Evolutionary conservation across 163 green algal genomes (phyloP), one percentile per base, ranked within the genome.

Genomic region (Trebouxia gelatinosa): DNA sequence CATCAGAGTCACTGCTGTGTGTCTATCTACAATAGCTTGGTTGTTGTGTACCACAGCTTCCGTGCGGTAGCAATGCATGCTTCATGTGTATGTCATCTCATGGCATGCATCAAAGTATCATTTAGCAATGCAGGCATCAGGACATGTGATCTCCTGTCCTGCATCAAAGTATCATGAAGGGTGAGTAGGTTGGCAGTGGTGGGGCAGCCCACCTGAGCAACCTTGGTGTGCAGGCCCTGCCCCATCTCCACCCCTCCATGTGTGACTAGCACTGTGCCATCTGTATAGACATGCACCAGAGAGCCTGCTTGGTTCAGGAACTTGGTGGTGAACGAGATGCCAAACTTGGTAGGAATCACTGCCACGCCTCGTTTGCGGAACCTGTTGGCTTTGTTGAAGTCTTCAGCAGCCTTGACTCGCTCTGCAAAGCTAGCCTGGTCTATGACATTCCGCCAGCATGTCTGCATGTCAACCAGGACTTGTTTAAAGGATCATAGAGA

Each of bases 211-310:
- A 95, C 87, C 86, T 96, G 90, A 0, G 89, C 90, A 68, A 99
- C 92, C 87, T 99, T 99, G 70, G 94, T 98, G 90, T 98, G 95
- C 80, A 99, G 90, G 3, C 95, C 95, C 86, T 84, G 80, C 11
- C 80, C 80, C 80, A 84, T 84, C 66, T 84, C 80, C 29, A 84
- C 80, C 6, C 80, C 95, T 7, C 95, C 96, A 68, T 98, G 93
- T 1, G 92, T 95, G 26, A 99, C 92, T 74, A 98, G 84, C 64
- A 91, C 91, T 6, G 89, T 97, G 68, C 95, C 95, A 76, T 99
- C 95, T 75, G 91, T 93, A 87, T 98, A 99, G 46, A 98, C 80
- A 81, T 98, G 93, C 78, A 99, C 93, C 78, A 99, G 86, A 29
- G 94, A 90, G 17, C 91, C 93, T 0, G 89, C 94, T 81, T 97